A percentile compares a stretch with the other conserved stretches of the same genome.
phyloP scores from a whole-genome alignment of 257 asterid species.

The Salvia hispanica region DNA sequence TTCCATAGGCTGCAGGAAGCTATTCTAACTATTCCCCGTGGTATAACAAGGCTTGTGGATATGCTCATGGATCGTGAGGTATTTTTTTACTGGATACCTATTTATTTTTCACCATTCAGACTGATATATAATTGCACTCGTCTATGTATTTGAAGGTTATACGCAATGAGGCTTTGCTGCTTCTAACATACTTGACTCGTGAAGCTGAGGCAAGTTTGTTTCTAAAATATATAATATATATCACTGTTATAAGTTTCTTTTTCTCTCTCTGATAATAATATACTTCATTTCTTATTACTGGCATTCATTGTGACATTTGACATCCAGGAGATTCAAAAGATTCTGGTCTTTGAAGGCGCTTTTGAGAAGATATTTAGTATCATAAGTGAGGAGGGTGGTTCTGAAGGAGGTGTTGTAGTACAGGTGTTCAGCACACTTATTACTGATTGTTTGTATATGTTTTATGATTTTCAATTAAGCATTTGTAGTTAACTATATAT shows the following conservation, averaged over 20 bases:
- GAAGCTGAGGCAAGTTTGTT: slow-evolving; percentile 79
- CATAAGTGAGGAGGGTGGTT: slow-evolving; percentile 92
- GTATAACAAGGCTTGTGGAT: slow-evolving; percentile 92
- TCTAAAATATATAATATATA: background rate
- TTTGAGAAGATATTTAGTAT: slow-evolving; percentile 93
- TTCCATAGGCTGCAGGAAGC: slow-evolving; percentile 90
- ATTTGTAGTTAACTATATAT: background rate
- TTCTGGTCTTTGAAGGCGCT: slow-evolving; percentile 95
- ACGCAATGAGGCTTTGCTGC: slow-evolving; percentile 86
- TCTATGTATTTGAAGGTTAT: slow-evolving; percentile 53
- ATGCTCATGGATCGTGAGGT: slow-evolving; percentile 99
- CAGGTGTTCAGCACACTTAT: slow-evolving; percentile 56
- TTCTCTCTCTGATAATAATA: background rate
- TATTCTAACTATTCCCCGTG: slow-evolving; percentile 84
- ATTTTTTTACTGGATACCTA: slow-evolving; percentile 34
- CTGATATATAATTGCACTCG: background rate
- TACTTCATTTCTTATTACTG: background rate
- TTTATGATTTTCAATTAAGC: background rate
- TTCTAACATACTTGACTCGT: slow-evolving; percentile 91
- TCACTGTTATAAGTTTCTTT: background rate
- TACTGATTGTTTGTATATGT: background rate
- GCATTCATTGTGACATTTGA: slow-evolving; percentile 17
- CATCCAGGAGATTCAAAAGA: slow-evolving; percentile 93
- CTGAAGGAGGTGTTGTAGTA: slow-evolving; percentile 98
- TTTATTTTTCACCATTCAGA: slow-evolving; percentile 6